phyloP scores from a whole-genome alignment of 2,329 filamentous ascomycete genomes.

The Exophiala spinifera region DNA sequence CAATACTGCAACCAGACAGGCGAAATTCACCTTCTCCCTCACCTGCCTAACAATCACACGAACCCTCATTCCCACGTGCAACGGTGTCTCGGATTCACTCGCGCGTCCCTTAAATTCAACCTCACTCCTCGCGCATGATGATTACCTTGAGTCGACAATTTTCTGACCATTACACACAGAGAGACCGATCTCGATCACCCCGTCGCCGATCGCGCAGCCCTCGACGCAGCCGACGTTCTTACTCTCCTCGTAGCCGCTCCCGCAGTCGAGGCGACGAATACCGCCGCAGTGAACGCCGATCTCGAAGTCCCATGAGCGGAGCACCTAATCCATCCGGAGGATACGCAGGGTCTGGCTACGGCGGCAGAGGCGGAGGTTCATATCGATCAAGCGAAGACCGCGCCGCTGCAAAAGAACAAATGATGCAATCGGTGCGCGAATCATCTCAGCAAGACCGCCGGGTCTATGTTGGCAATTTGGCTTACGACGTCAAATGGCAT shows the following conservation, averaged over 20 bases:
- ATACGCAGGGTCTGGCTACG: conserved; percentile 59
- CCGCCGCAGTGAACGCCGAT: conserved; percentile 70
- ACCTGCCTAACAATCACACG: conserved; percentile 10
- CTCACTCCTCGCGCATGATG: conserved; percentile 21
- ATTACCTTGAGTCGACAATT: conserved; percentile 12
- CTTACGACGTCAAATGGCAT: conserved; percentile 99
- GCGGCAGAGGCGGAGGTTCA: conserved; percentile 59
- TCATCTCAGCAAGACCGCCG: conserved; percentile 97
- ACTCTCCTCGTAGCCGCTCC: conserved; percentile 75
- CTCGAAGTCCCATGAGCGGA: conserved; percentile 80
- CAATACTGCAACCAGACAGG: conserved; percentile 9
- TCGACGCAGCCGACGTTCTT: conserved; percentile 70
- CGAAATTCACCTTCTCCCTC: conserved; percentile 14
- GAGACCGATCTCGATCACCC: conserved; percentile 69
- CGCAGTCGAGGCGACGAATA: conserved; percentile 71
- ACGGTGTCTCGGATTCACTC: conserved; percentile 15
- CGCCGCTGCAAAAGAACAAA: conserved; percentile 79
- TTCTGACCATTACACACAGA: conserved; percentile 53
- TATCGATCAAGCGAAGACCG: conserved; percentile 79
- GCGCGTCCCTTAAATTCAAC: conserved; percentile 15
- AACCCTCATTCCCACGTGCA: conserved; percentile 16
- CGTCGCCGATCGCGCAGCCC: conserved; percentile 77
- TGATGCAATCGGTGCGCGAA: conserved; percentile 93
- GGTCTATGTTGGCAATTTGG: conserved; percentile 98
- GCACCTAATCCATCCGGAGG: conserved; percentile 65